Percentiles rank a stretch among this genome's conserved stretches.
These are phyloP conservation scores for Fusarium mexicanum DNA, from an alignment of 2,329 filamentous ascomycete genomes.

Conservation along the genomic window DNA sequence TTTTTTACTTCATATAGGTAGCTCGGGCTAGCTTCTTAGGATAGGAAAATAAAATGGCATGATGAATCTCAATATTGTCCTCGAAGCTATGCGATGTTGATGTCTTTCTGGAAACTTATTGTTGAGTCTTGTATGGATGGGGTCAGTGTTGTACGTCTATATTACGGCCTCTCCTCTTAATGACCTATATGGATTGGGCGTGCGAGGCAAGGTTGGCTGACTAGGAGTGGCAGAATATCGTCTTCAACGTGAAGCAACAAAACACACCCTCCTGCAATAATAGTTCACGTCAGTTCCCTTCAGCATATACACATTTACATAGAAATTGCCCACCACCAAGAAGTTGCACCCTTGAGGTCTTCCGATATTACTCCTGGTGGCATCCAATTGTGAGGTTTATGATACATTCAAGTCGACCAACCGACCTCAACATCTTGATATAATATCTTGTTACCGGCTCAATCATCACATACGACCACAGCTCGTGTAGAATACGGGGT, in stretches of 20 bases:
- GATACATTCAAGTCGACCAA: neutral
- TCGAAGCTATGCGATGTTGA: neutral
- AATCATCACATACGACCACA: constrained; percentile 34
- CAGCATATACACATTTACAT: neutral
- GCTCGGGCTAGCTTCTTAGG: constrained; percentile 36
- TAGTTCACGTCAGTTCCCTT: neutral
- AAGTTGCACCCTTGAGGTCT: neutral
- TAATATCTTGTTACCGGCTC: neutral
- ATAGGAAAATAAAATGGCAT: constrained; percentile 35
- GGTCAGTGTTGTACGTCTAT: neutral
- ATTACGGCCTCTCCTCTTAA: neutral
- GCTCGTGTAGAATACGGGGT: constrained; percentile 37
- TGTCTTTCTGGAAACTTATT: neutral
- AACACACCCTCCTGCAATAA: no score
- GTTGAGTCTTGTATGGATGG: neutral
- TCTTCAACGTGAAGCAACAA: neutral
- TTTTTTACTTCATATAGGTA: constrained; percentile 30
- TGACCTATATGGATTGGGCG: neutral
- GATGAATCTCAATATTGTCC: neutral
- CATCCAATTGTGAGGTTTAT: neutral
- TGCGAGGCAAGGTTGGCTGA: neutral
- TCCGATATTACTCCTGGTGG: no score
- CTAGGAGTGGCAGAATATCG: neutral
- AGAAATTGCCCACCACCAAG: neutral
- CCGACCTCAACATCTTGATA: neutral